Conservation (phyloP, 192 early-diverging fungal genomes). For the Coemansia guatemalensis region DNA sequence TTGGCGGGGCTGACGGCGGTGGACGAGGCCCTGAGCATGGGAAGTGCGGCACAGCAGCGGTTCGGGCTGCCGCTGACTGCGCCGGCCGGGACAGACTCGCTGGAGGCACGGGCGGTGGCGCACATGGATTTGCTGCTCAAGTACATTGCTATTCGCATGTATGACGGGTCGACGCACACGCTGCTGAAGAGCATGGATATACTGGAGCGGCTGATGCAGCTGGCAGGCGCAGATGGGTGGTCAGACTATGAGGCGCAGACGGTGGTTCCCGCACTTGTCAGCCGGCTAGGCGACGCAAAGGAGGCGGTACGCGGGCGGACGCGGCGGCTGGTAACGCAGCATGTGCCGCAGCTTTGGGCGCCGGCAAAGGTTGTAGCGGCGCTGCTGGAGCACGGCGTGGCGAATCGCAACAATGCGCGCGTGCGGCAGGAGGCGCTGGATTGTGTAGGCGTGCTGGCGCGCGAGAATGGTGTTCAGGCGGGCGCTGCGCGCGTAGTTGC, state of each 20-base stretch:
- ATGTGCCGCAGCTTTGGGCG: slow-evolving; percentile 73
- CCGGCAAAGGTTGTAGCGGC: slow-evolving; percentile 73
- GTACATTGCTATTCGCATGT: slow-evolving; percentile 85
- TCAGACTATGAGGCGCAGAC: slow-evolving; percentile 80
- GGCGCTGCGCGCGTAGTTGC: slow-evolving; percentile 2
- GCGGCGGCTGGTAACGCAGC: slow-evolving; percentile 69
- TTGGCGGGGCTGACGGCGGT: slow-evolving; percentile 65
- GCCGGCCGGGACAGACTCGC: slow-evolving; percentile 50
- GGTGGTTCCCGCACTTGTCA: slow-evolving; percentile 68
- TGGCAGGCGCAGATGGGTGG: slow-evolving; percentile 59
- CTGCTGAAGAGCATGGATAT: slow-evolving; percentile 82
- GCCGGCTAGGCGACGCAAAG: slow-evolving; percentile 80
- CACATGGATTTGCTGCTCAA: slow-evolving; percentile 81
- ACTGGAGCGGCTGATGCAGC: slow-evolving; percentile 66
- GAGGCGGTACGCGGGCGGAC: slow-evolving; percentile 70
- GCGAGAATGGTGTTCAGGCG: slow-evolving; percentile 27
- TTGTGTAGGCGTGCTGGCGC: slow-evolving; percentile 70
- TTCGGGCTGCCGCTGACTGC: slow-evolving; percentile 37
- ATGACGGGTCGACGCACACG: slow-evolving; percentile 89
- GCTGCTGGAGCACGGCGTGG: slow-evolving; percentile 67
- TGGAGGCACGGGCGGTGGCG: slow-evolving; percentile 63
- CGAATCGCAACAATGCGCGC: slow-evolving; percentile 73
- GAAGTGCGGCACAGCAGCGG: slow-evolving; percentile 42
- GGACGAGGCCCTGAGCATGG: slow-evolving; percentile 63
- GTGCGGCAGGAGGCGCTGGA: slow-evolving; percentile 81